phyloP scores from a whole-genome alignment of 345 rosid genomes.

The Pelargonium nanum region DNA sequence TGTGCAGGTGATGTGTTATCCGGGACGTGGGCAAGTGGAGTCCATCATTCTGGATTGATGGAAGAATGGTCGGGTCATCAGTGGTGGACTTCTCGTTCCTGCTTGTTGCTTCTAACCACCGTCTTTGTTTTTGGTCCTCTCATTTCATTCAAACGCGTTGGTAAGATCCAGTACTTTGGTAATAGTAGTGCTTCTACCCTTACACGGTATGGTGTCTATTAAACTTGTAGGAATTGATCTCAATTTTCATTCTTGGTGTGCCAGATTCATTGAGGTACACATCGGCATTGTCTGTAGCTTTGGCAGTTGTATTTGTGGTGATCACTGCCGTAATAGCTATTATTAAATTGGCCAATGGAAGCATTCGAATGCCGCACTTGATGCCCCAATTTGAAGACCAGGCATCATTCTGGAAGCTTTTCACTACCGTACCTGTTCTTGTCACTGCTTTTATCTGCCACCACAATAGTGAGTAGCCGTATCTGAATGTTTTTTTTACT shows the following conservation, averaged over 20 bases:
- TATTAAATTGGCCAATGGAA: constrained; percentile 34
- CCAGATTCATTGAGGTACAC: constrained; percentile 61
- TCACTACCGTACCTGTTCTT: constrained; percentile 44
- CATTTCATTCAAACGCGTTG: constrained; percentile 50
- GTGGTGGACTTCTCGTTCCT: constrained; percentile 46
- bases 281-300: constrained; percentile 49
- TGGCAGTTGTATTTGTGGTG: constrained; percentile 53
- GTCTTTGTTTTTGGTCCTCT: constrained; percentile 49
- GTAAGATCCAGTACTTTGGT: constrained; percentile 53
- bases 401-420: constrained; percentile 61
- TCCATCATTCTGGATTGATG: constrained; percentile 41
- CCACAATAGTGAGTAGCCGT: constrained; percentile 38
- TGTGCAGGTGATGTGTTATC: constrained; percentile 55
- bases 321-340: constrained; percentile 46
- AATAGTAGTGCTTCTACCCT: neutral
- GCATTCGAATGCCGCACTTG: constrained; percentile 36
- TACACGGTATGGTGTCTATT: neutral
- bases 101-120: constrained; percentile 38
- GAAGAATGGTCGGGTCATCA: constrained; percentile 51
- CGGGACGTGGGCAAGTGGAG: constrained; percentile 35
- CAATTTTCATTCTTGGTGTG: constrained; percentile 4
- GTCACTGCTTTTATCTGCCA: constrained; percentile 70
- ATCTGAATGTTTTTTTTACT: neutral
- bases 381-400: constrained; percentile 39
- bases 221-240: neutral